Base-by-base conservation (phyloP, 148 eudicot species). In the Cornus suecica region DNA sequence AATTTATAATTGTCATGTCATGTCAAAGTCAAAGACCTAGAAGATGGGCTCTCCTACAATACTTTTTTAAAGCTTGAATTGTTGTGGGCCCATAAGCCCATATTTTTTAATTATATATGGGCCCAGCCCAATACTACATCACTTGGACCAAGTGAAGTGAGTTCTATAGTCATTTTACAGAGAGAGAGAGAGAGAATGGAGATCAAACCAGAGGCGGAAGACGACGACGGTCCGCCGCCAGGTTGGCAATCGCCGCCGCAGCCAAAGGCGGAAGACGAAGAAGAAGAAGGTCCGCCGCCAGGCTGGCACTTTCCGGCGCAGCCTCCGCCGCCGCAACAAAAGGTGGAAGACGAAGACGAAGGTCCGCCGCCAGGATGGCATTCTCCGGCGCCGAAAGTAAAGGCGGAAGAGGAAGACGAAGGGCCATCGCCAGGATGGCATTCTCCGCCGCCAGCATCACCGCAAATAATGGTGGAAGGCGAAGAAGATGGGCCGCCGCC, bases 211-310 rank as follows among this genome's bases (percentile, higher is more conserved):
- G 62, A n/a, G 0, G 16, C 5, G 1, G 61, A 72, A 14, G 51
- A 66, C 32, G 63, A 71, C 24, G 48, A 65, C 2, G 81, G 79
- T 14, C 78, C 81, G 41, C 88, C 82, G 58, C 75, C 84, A 18
- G 84, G 77, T 22, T 71, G 75, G 66, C 70, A 73, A 37, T 10
- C 80, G 4, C 42, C 76, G 15, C 37, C 37, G 14, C 41, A 32
- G 61, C 62, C 58, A 63, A 31, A 27, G 70, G 41, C 16, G 20
- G 58, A 15, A 52, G 58, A 52, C 4, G n/a, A n/a, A n/a, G 58
- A 52, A 15, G 58, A 52, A 2, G 15, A 48, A 70, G 56, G 42
- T 8, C 42, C 42, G 7, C 42, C 42, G 7, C 42, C 42, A 18
- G 84, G 77, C n/a, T 71, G 76, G 66, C 70, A 73, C 31, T 10